phyloP scores from a whole-genome alignment of 257 asterid genomes.

The Jasminum sambac region DNA sequence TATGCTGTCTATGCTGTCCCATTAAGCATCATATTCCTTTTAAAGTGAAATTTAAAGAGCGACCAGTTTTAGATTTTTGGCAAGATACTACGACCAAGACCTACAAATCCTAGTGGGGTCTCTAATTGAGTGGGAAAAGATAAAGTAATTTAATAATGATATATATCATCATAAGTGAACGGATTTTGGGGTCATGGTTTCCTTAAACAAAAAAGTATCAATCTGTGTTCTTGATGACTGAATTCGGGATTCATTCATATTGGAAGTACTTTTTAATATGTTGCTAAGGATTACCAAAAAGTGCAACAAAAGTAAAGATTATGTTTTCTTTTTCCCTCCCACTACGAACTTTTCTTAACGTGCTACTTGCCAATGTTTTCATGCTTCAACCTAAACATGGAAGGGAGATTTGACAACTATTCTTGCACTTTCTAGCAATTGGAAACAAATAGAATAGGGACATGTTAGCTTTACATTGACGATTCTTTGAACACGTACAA shows the following conservation, averaged over 20 bases:
- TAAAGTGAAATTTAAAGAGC: conserved; percentile 31
- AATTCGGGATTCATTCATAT: conserved; percentile 22
- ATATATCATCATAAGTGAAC: neutral
- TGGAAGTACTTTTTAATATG: neutral
- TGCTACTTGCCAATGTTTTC: neutral
- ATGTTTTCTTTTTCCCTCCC: conserved; percentile 5
- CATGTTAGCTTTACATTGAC: neutral
- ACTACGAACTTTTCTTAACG: neutral
- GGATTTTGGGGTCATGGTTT: conserved; percentile 35
- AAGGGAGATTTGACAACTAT: neutral
- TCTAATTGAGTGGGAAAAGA: conserved; percentile 4
- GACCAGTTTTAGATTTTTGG: conserved; percentile 33
- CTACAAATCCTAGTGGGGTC: conserved; percentile 35
- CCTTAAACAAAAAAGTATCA: conserved; percentile 45
- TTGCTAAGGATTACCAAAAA: conserved; percentile 5
- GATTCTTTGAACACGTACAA: too few species aligned
- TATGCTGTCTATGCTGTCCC: neutral
- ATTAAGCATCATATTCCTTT: conserved; percentile 27
- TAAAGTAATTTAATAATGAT: conserved; percentile 4
- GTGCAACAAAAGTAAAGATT: conserved; percentile 19
- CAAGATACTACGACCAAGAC: conserved; percentile 21
- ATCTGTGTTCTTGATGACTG: conserved; percentile 32
- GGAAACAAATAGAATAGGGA: neutral
- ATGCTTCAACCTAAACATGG: neutral
- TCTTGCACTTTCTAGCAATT: neutral